These are phyloP conservation scores for Brasilioporus rufonigricans DNA, from an alignment of 768 basidiomycete species.

Conservation along the genomic window DNA sequence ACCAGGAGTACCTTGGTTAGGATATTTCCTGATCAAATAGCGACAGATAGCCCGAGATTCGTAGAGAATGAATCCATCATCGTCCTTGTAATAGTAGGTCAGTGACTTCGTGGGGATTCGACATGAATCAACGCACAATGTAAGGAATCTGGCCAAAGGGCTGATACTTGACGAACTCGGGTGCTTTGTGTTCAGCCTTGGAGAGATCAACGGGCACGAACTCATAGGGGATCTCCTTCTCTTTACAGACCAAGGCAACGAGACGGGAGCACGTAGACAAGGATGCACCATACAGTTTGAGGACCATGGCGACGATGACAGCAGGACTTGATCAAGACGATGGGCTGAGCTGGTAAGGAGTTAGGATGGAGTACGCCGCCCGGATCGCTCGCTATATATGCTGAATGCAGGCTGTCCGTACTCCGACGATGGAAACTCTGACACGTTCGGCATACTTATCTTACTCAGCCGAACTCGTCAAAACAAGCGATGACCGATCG, in stretches of 20 bases:
- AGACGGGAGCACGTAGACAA: conserved; percentile 49
- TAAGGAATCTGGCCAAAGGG: conserved; percentile 58
- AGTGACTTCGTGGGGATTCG: neutral
- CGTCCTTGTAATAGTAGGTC: conserved; percentile 35
- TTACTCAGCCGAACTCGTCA: too few relatives aligned
- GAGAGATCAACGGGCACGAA: conserved; percentile 42
- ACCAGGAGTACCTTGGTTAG: conserved; percentile 42
- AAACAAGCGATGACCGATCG: too few relatives aligned
- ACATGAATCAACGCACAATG: conserved; percentile 27
- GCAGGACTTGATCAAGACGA: neutral
- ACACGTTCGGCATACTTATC: too few relatives aligned
- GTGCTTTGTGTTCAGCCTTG: conserved; percentile 45
- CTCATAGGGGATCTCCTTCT: conserved; percentile 57
- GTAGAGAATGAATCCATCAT: conserved; percentile 62
- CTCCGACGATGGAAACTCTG: too few relatives aligned
- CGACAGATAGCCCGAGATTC: conserved; percentile 61
- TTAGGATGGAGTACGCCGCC: neutral
- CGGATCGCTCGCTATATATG: neutral
- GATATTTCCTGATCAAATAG: conserved; percentile 57
- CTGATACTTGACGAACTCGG: conserved; percentile 46
- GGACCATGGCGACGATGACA: conserved; percentile 29
- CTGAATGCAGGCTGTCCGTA: too few relatives aligned
- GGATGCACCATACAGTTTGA: conserved; percentile 35
- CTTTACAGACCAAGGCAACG: conserved; percentile 50
- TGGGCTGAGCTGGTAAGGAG: neutral